Percentiles rank a stretch among this genome's conserved stretches.
phyloP scores from a whole-genome alignment of 176 grass and related monocot species.

The Lolium multiflorum region DNA sequence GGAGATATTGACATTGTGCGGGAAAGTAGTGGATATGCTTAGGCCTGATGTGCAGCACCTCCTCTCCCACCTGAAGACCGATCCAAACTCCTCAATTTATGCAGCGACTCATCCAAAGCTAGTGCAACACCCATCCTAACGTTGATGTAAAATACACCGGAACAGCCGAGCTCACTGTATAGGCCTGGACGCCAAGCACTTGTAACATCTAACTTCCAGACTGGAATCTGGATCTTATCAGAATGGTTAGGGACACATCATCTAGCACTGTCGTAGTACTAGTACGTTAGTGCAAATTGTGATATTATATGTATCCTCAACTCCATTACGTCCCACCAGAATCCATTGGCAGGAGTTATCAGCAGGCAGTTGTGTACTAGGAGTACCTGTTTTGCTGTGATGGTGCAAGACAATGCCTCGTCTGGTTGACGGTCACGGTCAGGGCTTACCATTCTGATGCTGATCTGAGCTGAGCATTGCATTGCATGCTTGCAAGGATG shows the following conservation, averaged over 20 bases:
- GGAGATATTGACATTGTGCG: conserved; percentile 90
- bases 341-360: background rate
- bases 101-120: conserved; percentile 99
- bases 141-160: conserved; percentile 9
- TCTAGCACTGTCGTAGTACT: conserved; percentile 14
- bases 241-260: conserved; percentile 12
- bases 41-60: conserved; percentile 95
- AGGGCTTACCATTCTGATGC: background rate
- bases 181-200: background rate
- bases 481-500: background rate
- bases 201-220: conserved; percentile 7
- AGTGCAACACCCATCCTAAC: conserved; percentile 61
- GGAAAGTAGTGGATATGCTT: conserved; percentile 83
- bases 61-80: conserved; percentile 81
- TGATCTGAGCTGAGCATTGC: background rate
- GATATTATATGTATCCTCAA: background rate
- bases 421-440: conserved; percentile 37
- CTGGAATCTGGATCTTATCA: background rate
- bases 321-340: background rate
- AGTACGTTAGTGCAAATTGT: background rate
- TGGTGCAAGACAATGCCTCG: conserved; percentile 12
- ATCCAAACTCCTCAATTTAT: conserved; percentile 82
- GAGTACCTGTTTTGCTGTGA: background rate
- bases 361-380: background rate
- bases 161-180: background rate